Evolutionary conservation across 2,329 filamentous ascomycete species (phyloP), one percentile per base, ranked within the genome.

Genomic region (Neoarthrinium moseri): DNA sequence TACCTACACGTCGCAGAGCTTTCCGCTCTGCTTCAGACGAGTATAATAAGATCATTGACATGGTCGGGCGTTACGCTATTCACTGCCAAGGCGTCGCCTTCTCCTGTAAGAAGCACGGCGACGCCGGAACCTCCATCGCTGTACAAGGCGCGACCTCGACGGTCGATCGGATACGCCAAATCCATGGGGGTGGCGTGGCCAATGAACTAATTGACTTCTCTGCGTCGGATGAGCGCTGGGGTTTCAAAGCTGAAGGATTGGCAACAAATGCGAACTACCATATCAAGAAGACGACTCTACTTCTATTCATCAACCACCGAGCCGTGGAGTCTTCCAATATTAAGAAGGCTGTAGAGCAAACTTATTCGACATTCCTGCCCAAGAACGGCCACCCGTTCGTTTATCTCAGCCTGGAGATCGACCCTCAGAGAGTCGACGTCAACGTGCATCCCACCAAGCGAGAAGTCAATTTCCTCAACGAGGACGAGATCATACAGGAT

Each of bases 361-460:
- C 87, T 0, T 99, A 97, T 63, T 78, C 86, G 8, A 74, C 80
- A 2, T 97, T 96, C 53, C 71, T 99, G 4, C 94, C 94, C 0
- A 99, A 97, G 67, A 90, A 89, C 26, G 90, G 91, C 2, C 94
- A 96, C 61, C 94, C 94, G 0, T 99, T 97, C 63, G 75, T 92
- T 47, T 99, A 99, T 61, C 75, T 99, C 21, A 94, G 86, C 60
- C 77, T 99, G 3, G 88, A 96, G 49, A 95, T 99, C 47, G 91
- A 97, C 56, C 92, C 94, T 2, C 83, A 87, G 21, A 79, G 92
- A 43, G 90, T 99, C 4, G 94, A 99, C 64, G 95, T 99, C 61
- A 99, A 99, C 56, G 87, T 99, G 1, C 94, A 99, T 65, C 94
- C 94, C 0, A 99, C 94, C 0, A 99, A 99, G 66, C 80, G 90